Conservation (phyloP, 371 early-diverging fungal species). For the Neoconidiobolus thromboides region DNA sequence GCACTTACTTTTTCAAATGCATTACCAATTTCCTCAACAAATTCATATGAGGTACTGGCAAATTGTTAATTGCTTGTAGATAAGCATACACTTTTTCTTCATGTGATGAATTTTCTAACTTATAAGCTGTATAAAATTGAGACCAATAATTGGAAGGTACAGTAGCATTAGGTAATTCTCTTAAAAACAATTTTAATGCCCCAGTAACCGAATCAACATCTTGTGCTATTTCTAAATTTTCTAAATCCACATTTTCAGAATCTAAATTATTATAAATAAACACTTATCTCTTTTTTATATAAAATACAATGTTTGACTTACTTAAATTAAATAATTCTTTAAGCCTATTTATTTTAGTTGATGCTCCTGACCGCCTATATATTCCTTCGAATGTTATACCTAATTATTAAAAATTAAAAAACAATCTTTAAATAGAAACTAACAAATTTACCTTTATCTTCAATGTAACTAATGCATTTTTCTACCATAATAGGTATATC, state of each 20-base stretch:
- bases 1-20: slow-evolving; percentile 16
- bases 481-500: slow-evolving; percentile 48
- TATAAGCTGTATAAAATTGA: slow-evolving; percentile 39
- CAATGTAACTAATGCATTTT: slow-evolving; percentile 59
- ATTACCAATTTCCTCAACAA: background rate
- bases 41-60: slow-evolving; percentile 16
- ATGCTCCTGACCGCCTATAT: slow-evolving; percentile 66
- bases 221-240: slow-evolving; percentile 22
- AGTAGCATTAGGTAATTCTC: slow-evolving; percentile 74
- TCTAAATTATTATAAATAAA: slow-evolving; percentile 15
- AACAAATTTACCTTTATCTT: slow-evolving; percentile 21
- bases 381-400: slow-evolving; percentile 49
- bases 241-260: slow-evolving; percentile 34
- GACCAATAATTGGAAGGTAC: slow-evolving; percentile 40
- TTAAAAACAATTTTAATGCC: slow-evolving; percentile 75
- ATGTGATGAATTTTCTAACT: background rate
- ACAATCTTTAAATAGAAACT: background rate
- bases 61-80: background rate
- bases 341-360: slow-evolving; percentile 40
- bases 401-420: slow-evolving; percentile 2
- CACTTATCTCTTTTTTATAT: background rate
- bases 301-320: slow-evolving; percentile 6
- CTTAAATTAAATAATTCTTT: slow-evolving; percentile 47
- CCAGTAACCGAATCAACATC: slow-evolving; percentile 67
- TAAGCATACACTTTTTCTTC: background rate